Evolutionary conservation across 441 rosid species (phyloP).

Genomic region (Pelargonium cotyledonis): DNA sequence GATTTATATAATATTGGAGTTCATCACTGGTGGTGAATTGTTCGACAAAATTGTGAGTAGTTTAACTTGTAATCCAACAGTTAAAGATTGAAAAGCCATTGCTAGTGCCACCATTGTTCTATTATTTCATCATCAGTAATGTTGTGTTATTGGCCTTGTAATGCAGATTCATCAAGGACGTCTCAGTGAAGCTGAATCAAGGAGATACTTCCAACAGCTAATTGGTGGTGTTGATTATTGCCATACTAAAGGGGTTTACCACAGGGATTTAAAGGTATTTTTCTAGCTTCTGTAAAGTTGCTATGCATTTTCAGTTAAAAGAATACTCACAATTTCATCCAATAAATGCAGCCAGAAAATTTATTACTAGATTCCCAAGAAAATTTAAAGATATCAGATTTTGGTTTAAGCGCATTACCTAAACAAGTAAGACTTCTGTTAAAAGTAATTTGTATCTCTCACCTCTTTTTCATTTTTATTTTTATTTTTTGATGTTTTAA

Average conservation of each 20-base stretch:
- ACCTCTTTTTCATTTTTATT: background rate
- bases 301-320: slow-evolving; percentile 9
- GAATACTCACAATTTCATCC: slow-evolving; percentile 20
- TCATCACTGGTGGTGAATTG: slow-evolving; percentile 93
- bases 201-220: slow-evolving; percentile 86
- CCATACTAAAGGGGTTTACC: slow-evolving; percentile 85
- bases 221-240: slow-evolving; percentile 95
- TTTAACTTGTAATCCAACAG: slow-evolving; percentile 13
- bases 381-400: slow-evolving; percentile 86
- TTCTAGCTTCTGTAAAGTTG: slow-evolving; percentile 8
- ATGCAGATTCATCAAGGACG: slow-evolving; percentile 76
- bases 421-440: slow-evolving; percentile 49
- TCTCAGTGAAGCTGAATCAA: slow-evolving; percentile 82
- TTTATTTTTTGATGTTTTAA: slow-evolving; percentile 3
- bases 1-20: slow-evolving; percentile 90
- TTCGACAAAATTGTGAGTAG: slow-evolving; percentile 91
- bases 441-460: background rate
- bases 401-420: slow-evolving; percentile 88
- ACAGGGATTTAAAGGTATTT: slow-evolving; percentile 83
- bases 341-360: slow-evolving; percentile 74
- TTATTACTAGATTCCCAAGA: slow-evolving; percentile 87
- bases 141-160: slow-evolving; percentile 13
- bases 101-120: slow-evolving; percentile 3
- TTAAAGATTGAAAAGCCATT: background rate
- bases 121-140: background rate